phyloP scores from a whole-genome alignment of 805 yeast species.

The Pichia manshurica region DNA sequence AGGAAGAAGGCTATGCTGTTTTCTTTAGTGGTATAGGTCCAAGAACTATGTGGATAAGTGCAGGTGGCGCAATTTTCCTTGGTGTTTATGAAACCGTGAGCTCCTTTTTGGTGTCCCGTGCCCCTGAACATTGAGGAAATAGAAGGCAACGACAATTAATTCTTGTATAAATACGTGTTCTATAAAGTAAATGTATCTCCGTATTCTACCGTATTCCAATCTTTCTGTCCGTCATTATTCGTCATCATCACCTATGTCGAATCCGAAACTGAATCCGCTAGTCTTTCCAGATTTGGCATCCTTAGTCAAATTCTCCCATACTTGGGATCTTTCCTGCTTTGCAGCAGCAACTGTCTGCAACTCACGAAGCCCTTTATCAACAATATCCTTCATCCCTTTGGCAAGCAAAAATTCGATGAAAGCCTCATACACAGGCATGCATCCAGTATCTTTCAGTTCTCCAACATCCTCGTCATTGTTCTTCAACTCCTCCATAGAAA shows the following conservation, averaged over 20 bases:
- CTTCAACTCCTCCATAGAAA: constrained; percentile 13
- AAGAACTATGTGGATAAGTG: constrained; percentile 94
- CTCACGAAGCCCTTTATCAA: constrained; percentile 32
- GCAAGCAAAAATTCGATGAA: constrained; percentile 46
- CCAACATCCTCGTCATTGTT: constrained; percentile 59
- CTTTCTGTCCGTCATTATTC: constrained; percentile 7
- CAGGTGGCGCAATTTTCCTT: constrained; percentile 95
- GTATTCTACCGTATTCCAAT: background rate
- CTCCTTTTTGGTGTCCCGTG: constrained; percentile 12
- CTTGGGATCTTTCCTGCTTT: constrained; percentile 37
- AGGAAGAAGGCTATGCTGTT: constrained; percentile 68
- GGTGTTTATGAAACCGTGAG: constrained; percentile 84
- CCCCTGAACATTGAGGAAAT: too few relatives aligned
- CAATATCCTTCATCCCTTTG: constrained; percentile 33
- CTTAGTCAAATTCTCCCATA: constrained; percentile 43
- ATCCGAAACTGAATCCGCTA: constrained; percentile 32
- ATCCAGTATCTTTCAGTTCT: constrained; percentile 32
- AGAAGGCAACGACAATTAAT: background rate
- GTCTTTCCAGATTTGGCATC: constrained; percentile 10
- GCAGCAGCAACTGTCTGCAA: constrained; percentile 24
- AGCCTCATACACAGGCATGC: constrained; percentile 56
- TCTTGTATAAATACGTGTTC: background rate
- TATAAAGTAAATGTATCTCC: background rate
- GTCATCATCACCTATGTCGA: constrained; percentile 30
- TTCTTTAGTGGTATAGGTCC: constrained; percentile 89